A percentile compares a stretch with the other conserved stretches of the same genome.
Conservation (phyloP, 2,329 filamentous ascomycete species). For the Ceratocystiopsis brevicomis region DNA sequence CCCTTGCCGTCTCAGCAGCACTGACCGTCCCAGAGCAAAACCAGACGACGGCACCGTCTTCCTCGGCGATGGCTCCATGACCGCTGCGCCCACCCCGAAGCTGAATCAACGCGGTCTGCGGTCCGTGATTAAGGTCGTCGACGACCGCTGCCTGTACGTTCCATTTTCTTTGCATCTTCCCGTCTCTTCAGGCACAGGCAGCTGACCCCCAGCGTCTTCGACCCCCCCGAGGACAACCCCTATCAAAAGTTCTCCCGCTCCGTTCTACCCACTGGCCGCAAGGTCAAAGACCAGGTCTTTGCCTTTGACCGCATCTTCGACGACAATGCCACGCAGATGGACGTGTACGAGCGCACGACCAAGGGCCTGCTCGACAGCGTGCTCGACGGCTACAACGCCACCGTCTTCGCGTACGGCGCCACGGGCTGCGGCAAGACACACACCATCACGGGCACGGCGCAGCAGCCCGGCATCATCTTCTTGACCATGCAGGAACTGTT, state of each 20-base stretch:
- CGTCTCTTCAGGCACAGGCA: not conserved
- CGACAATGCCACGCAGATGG: constrained; percentile 76
- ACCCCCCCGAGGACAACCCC: constrained; percentile 86
- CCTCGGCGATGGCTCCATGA: constrained; percentile 88
- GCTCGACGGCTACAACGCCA: constrained; percentile 94
- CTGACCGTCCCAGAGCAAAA: constrained; percentile 27
- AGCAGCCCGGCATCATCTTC: constrained; percentile 95
- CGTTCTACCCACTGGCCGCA: constrained; percentile 67
- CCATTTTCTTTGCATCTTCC: not conserved
- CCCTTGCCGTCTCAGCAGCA: not conserved
- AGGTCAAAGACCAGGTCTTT: constrained; percentile 94
- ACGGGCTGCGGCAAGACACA: constrained; percentile 98
- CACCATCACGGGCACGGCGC: constrained; percentile 80
- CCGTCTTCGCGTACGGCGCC: constrained; percentile 93
- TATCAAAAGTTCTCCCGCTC: constrained; percentile 74
- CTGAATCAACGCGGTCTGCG: constrained; percentile 71
- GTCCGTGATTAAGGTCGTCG: constrained; percentile 86
- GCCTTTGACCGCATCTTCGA: constrained; percentile 95
- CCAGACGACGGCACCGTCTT: constrained; percentile 77
- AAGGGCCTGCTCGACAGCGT: constrained; percentile 82
- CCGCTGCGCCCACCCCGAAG: constrained; percentile 69
- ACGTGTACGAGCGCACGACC: constrained; percentile 90
- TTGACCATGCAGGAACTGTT: constrained; percentile 98
- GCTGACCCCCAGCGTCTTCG: constrained; percentile 53
- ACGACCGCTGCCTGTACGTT: constrained; percentile 84